Evolutionary conservation across 306 rosid genomes (phyloP).

Genomic region (Datisca glomerata): DNA sequence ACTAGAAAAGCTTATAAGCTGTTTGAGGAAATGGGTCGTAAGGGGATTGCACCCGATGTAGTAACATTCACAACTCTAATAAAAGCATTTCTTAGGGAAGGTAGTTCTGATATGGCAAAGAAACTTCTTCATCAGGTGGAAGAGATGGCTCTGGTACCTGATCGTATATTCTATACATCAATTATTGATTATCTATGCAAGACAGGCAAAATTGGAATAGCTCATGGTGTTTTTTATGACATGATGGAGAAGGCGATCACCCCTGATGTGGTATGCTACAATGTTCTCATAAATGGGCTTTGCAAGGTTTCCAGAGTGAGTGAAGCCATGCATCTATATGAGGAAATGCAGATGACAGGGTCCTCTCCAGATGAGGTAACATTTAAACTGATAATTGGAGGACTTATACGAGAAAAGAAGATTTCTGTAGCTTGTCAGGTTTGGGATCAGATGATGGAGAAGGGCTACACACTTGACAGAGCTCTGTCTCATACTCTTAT

Average conservation of each 20-base stretch:
- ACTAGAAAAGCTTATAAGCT: conserved; percentile 55
- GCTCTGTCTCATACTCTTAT: conserved; percentile 47
- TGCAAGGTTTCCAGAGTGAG: conserved; percentile 51
- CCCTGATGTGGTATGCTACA: conserved; percentile 76
- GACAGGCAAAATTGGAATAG: conserved; percentile 46
- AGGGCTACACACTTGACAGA: conserved; percentile 68
- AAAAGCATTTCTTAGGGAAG: conserved; percentile 62
- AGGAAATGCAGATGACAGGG: conserved; percentile 72
- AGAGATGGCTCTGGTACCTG: conserved; percentile 41
- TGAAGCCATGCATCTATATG: conserved; percentile 54
- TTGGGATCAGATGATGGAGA: conserved; percentile 99
- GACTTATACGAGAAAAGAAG: conserved; percentile 50
- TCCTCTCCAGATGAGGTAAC: conserved; percentile 63
- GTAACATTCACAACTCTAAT: conserved; percentile 69
- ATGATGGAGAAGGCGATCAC: conserved; percentile 60
- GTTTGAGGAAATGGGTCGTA: conserved; percentile 64
- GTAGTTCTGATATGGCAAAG: conserved; percentile 39
- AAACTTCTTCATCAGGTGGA: conserved; percentile 66
- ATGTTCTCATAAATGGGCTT: conserved; percentile 79
- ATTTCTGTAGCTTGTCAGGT: conserved; percentile 54
- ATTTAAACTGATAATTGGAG: conserved; percentile 75
- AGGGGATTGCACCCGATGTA: conserved; percentile 59
- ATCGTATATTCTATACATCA: conserved; percentile 51
- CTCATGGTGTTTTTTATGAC: conserved; percentile 41
- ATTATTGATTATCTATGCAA: conserved; percentile 57